Base-by-base conservation (phyloP, 768 basidiomycete species). In the Suillus discolor region DNA sequence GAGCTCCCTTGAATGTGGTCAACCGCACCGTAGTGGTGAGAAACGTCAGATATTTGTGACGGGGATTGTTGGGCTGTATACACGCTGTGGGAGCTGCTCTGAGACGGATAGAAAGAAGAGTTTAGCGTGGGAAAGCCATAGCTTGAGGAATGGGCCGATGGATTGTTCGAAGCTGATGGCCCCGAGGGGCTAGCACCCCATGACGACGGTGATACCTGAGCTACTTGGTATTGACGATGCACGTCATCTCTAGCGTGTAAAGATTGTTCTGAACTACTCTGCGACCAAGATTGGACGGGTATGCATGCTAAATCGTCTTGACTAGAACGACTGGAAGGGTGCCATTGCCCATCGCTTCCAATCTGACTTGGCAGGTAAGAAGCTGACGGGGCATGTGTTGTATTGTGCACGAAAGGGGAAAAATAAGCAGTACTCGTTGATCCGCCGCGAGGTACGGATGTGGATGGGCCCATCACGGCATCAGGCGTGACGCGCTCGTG, bases 61-160 rank as follows among this genome's bases (percentile, higher is more conserved):
- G 78, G 74, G 62, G 78, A 72, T 57, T 78, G 70, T 47, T 72
- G 70, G 20, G 78, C 65, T 64, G 78, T 69, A 65, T 75, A 74
- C 62, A 71, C 71, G 28, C 76, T 71, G 61, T 79, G 75, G 8
- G 77, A 44, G 64, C 77, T 73, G 59, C 73, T 72, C 62, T 79
- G 77, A 51, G 69, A 68, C 25, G 88, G 88, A 73, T 81, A 86
- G 76, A 87, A 89, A 13, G 88, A 83, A 11, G 86, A 81, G 67
- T 75, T 86, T 45, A 88, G 80, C 18, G 88, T 88, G 49, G 85
- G 83, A 72, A 89, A 83, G 61, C 69, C 51, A 70, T 72, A 82
- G 54, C 53, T 65, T 44, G 74, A 71, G 44, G 74, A 41, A 34
- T 72, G 36, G 9, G 69, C 23, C 59, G 73, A 69, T 62, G 74